Conservation (phyloP, 441 rosid species). For the Omphalea diandra region DNA sequence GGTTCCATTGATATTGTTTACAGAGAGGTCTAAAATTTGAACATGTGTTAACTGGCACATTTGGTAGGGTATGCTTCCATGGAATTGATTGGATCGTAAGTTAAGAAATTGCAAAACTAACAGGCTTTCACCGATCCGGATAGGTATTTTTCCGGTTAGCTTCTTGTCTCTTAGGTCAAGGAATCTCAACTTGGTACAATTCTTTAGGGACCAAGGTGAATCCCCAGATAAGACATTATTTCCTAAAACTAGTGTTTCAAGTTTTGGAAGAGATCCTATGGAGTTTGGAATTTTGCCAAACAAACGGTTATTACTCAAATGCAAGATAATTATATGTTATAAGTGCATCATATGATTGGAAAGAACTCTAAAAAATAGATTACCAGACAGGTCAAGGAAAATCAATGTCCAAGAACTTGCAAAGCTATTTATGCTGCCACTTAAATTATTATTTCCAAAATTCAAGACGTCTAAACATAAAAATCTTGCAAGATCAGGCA, state of each 20-base stretch:
- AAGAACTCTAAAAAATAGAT: not conserved
- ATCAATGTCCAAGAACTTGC: no score
- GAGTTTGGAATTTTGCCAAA: constrained; percentile 7
- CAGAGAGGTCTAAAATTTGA: constrained; percentile 4
- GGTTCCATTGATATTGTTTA: constrained; percentile 11
- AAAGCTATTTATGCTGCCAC: constrained; percentile 12
- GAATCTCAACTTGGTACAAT: constrained; percentile 3
- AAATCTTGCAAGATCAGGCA: constrained; percentile 18
- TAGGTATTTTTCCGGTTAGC: not conserved
- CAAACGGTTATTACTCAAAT: not conserved
- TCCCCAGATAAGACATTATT: constrained; percentile 5
- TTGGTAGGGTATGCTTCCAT: constrained; percentile 6
- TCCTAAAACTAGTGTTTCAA: not conserved
- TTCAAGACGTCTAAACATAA: not conserved
- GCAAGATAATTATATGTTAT: not conserved
- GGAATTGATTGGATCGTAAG: constrained; percentile 10
- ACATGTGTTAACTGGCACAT: constrained; percentile 7
- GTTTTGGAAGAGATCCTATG: not conserved
- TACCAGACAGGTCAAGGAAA: not conserved
- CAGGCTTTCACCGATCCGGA: constrained; percentile 12
- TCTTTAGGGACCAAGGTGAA: constrained; percentile 1
- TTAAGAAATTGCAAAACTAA: constrained; percentile 1
- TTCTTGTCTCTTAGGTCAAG: not conserved
- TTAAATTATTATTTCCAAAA: constrained; percentile 8
- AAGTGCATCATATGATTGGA: not conserved